Base-by-base conservation (phyloP, 176 grass and related monocot genomes). In the Tillandsia leiboldiana region DNA sequence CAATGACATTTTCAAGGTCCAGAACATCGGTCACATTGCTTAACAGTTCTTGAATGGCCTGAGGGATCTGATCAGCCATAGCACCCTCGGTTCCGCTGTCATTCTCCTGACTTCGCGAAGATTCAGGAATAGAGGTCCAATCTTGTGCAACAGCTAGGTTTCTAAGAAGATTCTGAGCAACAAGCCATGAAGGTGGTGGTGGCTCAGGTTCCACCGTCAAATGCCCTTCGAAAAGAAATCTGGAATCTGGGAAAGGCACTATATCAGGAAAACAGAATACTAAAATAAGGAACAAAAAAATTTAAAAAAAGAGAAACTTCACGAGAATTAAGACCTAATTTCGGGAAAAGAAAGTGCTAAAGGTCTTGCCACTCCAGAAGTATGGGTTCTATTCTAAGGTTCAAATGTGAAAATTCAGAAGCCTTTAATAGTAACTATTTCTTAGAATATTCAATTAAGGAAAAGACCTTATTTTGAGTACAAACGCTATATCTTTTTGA, bases 221-320 rank as follows among this genome's bases (percentile, higher is more conserved):
- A 64, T 99, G 94, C 50, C 89, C 94, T 85, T 99, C 94, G 77
- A 99, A 99, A 48, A 88, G 84, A 75, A 82, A 99, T 79, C 94
- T 78, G 48, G 74, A 68, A 73, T 93, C 94, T 93, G 78, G 63
- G 70, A 72, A 83, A 78, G 74, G 65, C 26, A 85, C 53, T 28
- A 81, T 70, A 53, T 82, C 74, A 73, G 65, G 54, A 47, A 77
- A 65, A 82, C 11, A 71, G 11, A 73, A 18, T 57, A 69, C 48
- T 10, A 50, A 76, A n/a, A 64, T 20, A 57, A 71, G 74, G 12
- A 20, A 2, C 50, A 64, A 17, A 48, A 8, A 50, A 12, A 13
- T 18, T 59, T 20, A 0, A 59, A 14, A 59, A 59, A 18, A 56
- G 12, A 56, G 6, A 59, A 14, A 59, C 54, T 59, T 14, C 2